Percentiles rank a stretch among this genome's conserved stretches.
These are phyloP conservation scores for Penicillium verhagenii DNA, from an alignment of 495 filamentous ascomycete genomes.

Conservation along the genomic window DNA sequence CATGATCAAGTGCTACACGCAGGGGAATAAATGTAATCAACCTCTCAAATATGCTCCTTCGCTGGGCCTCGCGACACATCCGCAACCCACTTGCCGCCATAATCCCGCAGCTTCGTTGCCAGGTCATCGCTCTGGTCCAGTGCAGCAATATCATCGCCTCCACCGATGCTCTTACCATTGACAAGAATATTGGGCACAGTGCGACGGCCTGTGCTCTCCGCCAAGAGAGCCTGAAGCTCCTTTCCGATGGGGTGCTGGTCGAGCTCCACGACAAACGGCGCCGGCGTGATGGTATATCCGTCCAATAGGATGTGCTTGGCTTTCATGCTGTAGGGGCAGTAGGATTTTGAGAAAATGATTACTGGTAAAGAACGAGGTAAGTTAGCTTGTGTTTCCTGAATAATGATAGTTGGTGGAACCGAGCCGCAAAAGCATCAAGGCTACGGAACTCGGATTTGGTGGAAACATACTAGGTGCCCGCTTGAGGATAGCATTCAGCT, in stretches of 20 bases:
- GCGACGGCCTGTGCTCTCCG: slow-evolving; percentile 67
- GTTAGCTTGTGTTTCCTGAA: slow-evolving; percentile 17
- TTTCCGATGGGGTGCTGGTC: slow-evolving; percentile 75
- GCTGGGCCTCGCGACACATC: slow-evolving; percentile 35
- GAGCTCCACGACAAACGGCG: slow-evolving; percentile 87
- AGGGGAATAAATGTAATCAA: neutral
- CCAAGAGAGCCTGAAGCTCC: slow-evolving; percentile 66
- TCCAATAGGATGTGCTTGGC: slow-evolving; percentile 83
- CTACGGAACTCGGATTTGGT: too few relatives aligned
- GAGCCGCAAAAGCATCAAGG: too few relatives aligned
- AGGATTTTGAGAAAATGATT: slow-evolving; percentile 93
- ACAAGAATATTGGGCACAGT: slow-evolving; percentile 94
- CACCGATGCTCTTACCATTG: slow-evolving; percentile 84
- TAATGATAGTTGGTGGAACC: neutral
- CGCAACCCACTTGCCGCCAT: slow-evolving; percentile 71
- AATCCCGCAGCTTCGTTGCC: slow-evolving; percentile 64
- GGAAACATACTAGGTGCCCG: slow-evolving; percentile 68
- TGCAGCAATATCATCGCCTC: slow-evolving; percentile 78
- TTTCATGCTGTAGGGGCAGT: slow-evolving; percentile 78
- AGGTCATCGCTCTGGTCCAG: slow-evolving; percentile 69
- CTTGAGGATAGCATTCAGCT: slow-evolving; percentile 76
- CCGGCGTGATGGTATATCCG: slow-evolving; percentile 76
- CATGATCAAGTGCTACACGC: neutral
- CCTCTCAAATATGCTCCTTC: slow-evolving; percentile 9
- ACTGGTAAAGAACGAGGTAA: slow-evolving; percentile 51